A percentile compares a stretch with the other conserved stretches of the same genome.
Conservation (phyloP, 2,329 filamentous ascomycete species). For the Neonectria neomacrospora region DNA sequence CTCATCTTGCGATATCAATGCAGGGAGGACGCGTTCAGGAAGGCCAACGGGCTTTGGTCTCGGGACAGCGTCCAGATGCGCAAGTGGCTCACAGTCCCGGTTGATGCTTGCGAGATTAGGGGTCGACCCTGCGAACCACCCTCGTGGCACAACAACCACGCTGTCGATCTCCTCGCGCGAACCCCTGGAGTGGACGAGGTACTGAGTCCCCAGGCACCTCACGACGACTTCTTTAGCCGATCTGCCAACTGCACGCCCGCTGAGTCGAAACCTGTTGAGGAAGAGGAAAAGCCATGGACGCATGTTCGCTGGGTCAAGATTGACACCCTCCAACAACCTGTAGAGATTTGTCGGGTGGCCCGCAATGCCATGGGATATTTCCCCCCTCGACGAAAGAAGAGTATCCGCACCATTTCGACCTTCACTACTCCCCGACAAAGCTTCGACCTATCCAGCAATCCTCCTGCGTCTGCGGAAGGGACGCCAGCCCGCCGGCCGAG, state of each 20-base stretch:
- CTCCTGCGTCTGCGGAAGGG: slow-evolving; percentile 51
- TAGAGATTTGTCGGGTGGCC: slow-evolving; percentile 88
- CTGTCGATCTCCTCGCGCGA: slow-evolving; percentile 63
- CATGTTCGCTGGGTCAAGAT: slow-evolving; percentile 92
- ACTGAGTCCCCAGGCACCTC: slow-evolving; percentile 41
- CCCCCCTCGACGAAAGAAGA: slow-evolving; percentile 90
- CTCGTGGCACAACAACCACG: slow-evolving; percentile 50
- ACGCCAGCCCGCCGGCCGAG: slow-evolving; percentile 57
- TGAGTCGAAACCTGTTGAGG: slow-evolving; percentile 42
- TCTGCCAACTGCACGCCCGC: slow-evolving; percentile 49
- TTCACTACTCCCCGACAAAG: slow-evolving; percentile 75
- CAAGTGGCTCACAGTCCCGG: slow-evolving; percentile 83
- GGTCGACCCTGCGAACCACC: slow-evolving; percentile 74
- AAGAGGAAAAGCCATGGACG: slow-evolving; percentile 78
- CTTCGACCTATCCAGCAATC: slow-evolving; percentile 65
- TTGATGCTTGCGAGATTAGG: slow-evolving; percentile 88
- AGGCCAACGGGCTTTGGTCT: slow-evolving; percentile 93
- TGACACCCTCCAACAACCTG: slow-evolving; percentile 73
- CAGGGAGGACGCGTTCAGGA: slow-evolving; percentile 82
- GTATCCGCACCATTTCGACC: slow-evolving; percentile 71
- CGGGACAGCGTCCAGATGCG: slow-evolving; percentile 90
- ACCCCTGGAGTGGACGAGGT: slow-evolving; percentile 53
- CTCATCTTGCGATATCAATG: slow-evolving; percentile 92
- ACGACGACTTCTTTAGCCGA: slow-evolving; percentile 56
- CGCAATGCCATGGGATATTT: slow-evolving; percentile 89